A percentile compares a stretch with the other conserved stretches of the same genome.
Evolutionary conservation across 495 filamentous ascomycete species (phyloP).

Genomic region (Delitschia confertaspora): DNA sequence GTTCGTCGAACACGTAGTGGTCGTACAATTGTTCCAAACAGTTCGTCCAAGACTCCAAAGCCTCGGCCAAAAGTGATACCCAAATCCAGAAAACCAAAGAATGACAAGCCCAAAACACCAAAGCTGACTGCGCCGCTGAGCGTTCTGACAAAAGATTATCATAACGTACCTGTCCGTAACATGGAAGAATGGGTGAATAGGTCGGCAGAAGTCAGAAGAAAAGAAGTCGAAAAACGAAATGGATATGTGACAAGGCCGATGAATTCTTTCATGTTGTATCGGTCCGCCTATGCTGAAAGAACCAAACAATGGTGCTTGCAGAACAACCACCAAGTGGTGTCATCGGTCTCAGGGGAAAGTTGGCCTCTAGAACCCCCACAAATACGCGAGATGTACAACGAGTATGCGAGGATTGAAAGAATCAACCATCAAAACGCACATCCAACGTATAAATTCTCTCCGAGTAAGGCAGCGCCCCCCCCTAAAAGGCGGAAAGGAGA

Average conservation of each 20-base stretch:
- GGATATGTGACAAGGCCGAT: conserved; percentile 85
- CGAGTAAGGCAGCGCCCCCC: conserved; percentile 50
- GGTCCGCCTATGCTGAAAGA: conserved; percentile 81
- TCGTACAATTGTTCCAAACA: conserved; percentile 32
- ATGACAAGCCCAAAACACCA: conserved; percentile 42
- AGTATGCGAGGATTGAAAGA: conserved; percentile 71
- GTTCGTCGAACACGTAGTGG: conserved; percentile 41
- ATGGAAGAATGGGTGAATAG: conserved; percentile 79
- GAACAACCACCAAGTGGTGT: conserved; percentile 93
- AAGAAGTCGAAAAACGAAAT: conserved; percentile 59
- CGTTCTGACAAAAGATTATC: conserved; percentile 59
- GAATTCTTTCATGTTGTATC: conserved; percentile 98
- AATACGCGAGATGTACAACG: conserved; percentile 70
- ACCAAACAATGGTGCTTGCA: conserved; percentile 74
- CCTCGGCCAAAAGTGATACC: conserved; percentile 36
- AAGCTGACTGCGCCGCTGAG: conserved; percentile 64
- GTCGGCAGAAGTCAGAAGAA: conserved; percentile 51
- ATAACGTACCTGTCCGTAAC: conserved; percentile 57
- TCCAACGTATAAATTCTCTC: conserved; percentile 92
- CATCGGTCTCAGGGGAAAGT: conserved; percentile 68
- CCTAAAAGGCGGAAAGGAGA: conserved; percentile 47
- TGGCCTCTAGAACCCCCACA: conserved; percentile 73
- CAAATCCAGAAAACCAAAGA: conserved; percentile 47
- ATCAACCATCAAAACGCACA: conserved; percentile 78
- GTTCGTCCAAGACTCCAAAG: conserved; percentile 24